Percentiles rank a stretch among this genome's conserved stretches.
Evolutionary conservation across 176 grass and related monocot genomes (phyloP).

Genomic region (sorghum (Sorghum bicolor)): DNA sequence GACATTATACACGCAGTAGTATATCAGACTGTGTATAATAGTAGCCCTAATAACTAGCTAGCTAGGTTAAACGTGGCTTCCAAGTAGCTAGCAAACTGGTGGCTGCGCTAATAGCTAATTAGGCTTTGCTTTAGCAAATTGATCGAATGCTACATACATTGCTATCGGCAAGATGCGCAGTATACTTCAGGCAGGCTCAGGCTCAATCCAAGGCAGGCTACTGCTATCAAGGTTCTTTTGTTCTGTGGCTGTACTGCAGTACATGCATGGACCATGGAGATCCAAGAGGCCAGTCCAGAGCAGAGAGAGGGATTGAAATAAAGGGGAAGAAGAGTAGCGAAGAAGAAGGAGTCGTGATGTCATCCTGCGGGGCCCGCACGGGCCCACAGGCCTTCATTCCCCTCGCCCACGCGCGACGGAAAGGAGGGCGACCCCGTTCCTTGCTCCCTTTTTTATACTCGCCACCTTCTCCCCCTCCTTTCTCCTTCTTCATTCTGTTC

Average conservation of each 20-base stretch:
- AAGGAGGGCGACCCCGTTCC: slow-evolving; percentile 32
- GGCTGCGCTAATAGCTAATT: neutral
- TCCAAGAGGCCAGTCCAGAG: slow-evolving; percentile 4
- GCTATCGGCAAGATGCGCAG: neutral
- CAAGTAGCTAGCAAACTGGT: slow-evolving; percentile 19
- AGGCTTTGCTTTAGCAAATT: neutral
- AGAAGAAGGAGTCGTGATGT: slow-evolving; percentile 37
- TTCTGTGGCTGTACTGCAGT: slow-evolving; percentile 7
- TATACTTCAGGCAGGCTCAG: neutral
- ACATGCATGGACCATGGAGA: slow-evolving; percentile 24
- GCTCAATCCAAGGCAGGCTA: slow-evolving; percentile 1
- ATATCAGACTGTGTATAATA: neutral
- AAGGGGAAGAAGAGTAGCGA: neutral
- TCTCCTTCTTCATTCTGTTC: slow-evolving; percentile 25
- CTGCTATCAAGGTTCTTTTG: slow-evolving; percentile 23
- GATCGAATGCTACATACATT: neutral
- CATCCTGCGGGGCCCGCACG: neutral
- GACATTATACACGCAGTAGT: neutral
- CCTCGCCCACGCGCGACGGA: slow-evolving; percentile 62
- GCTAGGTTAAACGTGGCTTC: neutral
- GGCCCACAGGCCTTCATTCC: slow-evolving; percentile 38
- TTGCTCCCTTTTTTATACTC: slow-evolving; percentile 53
- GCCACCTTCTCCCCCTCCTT: slow-evolving; percentile 39
- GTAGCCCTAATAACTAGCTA: slow-evolving; percentile 17
- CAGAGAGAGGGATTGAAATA: neutral